Evolutionary conservation across 257 asterid species (phyloP).

Genomic region (Solanum bukasovii): DNA sequence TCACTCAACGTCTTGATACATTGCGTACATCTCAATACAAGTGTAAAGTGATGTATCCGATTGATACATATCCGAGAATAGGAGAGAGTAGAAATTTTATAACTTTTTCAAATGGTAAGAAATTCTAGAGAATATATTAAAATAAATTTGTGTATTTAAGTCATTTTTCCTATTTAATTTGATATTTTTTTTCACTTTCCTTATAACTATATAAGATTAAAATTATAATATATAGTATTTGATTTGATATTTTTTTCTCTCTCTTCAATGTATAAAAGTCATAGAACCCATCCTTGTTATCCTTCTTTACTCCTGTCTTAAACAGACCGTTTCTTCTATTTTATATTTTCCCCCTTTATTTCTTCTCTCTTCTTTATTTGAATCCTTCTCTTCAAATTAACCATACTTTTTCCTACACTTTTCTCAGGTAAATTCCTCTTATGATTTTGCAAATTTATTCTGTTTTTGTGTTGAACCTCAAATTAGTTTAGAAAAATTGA

Average conservation of each 20-base stretch:
- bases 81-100: too few species aligned
- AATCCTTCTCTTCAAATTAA: not conserved
- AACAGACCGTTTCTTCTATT: constrained; percentile 24
- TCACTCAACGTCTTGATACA: too few species aligned
- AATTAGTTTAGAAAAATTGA: not conserved
- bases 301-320: constrained; percentile 40
- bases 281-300: not conserved
- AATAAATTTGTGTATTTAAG: too few species aligned
- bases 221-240: not conserved
- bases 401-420: constrained; percentile 31
- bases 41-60: too few species aligned
- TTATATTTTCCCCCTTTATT: not conserved
- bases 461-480: not conserved
- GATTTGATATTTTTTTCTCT: not conserved
- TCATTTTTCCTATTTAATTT: not conserved
- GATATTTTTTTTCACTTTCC: not conserved
- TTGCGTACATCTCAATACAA: too few species aligned
- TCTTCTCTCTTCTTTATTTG: not conserved
- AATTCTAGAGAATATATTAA: too few species aligned
- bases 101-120: not conserved
- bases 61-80: not conserved
- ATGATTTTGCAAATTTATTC: not conserved
- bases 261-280: not conserved
- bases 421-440: constrained; percentile 24
- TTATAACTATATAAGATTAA: not conserved